These are phyloP conservation scores for Populus trichocarpa DNA, from an alignment of 441 rosid genomes.

Conservation along the genomic window DNA sequence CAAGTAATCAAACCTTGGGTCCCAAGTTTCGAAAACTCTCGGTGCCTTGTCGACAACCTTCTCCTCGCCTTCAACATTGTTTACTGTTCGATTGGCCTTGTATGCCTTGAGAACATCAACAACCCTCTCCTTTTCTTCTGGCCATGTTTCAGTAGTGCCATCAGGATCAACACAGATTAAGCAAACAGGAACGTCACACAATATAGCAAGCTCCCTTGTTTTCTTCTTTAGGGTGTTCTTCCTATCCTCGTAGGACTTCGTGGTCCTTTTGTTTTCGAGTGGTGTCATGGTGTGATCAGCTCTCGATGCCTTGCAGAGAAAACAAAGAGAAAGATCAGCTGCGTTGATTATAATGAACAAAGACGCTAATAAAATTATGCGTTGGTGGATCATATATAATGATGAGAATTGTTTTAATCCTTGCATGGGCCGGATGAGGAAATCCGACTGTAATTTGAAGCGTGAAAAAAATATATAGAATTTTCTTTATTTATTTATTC, in stretches of 20 bases:
- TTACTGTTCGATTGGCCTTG: neutral
- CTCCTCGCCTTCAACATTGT: neutral
- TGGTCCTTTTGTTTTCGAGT: too few species aligned
- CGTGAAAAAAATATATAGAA: too few species aligned
- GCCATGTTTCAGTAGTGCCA: neutral
- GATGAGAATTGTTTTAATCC: neutral
- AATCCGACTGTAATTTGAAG: neutral
- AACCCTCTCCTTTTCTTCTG: neutral
- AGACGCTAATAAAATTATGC: neutral
- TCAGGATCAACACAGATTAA: neutral
- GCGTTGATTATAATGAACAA: neutral
- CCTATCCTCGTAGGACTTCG: neutral
- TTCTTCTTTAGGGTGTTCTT: constrained; percentile 6
- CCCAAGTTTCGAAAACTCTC: constrained; percentile 2
- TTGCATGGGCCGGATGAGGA: neutral
- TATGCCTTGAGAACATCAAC: neutral
- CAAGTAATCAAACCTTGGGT: neutral
- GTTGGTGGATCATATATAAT: neutral
- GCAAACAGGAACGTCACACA: neutral
- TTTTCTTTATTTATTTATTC: too few species aligned
- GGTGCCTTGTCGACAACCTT: neutral
- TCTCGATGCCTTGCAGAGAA: neutral
- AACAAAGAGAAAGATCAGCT: neutral
- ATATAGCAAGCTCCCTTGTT: neutral
- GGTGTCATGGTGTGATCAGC: too few species aligned